Conservation (phyloP, 2,329 filamentous ascomycete genomes). For the Cladophialophora bantiana region DNA sequence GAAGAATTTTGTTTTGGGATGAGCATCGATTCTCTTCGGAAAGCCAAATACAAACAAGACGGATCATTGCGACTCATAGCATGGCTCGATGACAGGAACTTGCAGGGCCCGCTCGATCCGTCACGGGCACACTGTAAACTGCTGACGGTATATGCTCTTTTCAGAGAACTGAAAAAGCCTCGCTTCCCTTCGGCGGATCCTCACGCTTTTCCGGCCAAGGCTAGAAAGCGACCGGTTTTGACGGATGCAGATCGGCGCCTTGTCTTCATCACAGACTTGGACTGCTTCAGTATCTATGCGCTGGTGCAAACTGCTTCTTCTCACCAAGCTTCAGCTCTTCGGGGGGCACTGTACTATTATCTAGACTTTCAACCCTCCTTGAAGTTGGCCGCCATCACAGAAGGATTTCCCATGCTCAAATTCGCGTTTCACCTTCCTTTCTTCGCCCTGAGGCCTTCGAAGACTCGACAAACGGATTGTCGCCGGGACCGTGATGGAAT, state of each 20-base stretch:
- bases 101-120: not conserved
- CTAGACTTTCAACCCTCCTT: conserved; percentile 2
- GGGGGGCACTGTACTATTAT: conserved; percentile 11
- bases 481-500: not conserved
- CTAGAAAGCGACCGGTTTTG: not conserved
- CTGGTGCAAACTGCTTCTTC: conserved; percentile 17
- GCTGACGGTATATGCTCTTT: conserved; percentile 10
- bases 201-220: not conserved
- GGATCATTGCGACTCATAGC: not conserved
- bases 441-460: not conserved
- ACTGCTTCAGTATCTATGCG: conserved; percentile 16
- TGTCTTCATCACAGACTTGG: conserved; percentile 22
- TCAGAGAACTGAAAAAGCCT: not conserved
- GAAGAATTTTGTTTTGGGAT: conserved; percentile 9
- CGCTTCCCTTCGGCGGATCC: not conserved
- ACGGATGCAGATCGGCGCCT: conserved; percentile 7
- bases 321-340: conserved; percentile 11
- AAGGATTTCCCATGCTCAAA: conserved; percentile 3
- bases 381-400: not conserved
- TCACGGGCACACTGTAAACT: not conserved
- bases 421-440: conserved; percentile 10
- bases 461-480: not conserved
- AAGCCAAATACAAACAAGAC: not conserved
- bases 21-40: not conserved
- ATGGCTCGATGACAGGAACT: conserved; percentile 1